A percentile compares a stretch with the other conserved stretches of the same genome.
phyloP scores from a whole-genome alignment of 495 filamentous ascomycete genomes.

The Pseudevernia furfuracea region DNA sequence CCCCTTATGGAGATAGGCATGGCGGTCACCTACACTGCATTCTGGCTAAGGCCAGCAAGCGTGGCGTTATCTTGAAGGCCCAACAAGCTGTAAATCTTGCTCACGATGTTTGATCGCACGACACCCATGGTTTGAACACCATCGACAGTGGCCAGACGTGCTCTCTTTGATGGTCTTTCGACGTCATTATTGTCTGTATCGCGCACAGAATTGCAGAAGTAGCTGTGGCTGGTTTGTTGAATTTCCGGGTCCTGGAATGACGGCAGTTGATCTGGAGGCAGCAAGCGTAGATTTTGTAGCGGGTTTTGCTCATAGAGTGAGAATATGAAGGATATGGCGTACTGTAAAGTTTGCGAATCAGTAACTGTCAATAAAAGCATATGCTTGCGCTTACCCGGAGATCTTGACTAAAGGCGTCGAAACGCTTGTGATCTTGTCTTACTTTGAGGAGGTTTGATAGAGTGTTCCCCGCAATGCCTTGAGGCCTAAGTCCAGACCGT shows the following conservation, averaged over 20 bases:
- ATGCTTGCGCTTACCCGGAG: conserved; percentile 23
- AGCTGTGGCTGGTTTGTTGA: conserved; percentile 13
- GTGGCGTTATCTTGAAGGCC: conserved; percentile 1
- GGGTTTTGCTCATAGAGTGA: neutral
- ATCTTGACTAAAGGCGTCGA: conserved; percentile 19
- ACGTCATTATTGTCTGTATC: conserved; percentile 15
- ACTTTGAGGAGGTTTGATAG: conserved; percentile 15
- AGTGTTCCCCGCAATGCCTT: neutral
- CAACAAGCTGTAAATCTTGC: conserved; percentile 12
- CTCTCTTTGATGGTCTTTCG: conserved; percentile 18
- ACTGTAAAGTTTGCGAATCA: conserved; percentile 2
- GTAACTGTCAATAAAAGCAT: neutral
- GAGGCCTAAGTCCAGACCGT: neutral
- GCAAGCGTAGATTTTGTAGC: neutral
- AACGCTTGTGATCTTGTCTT: conserved; percentile 13
- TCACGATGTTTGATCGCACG: conserved; percentile 9
- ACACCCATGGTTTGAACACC: neutral
- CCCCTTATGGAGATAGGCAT: neutral
- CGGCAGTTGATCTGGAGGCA: neutral
- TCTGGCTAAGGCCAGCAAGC: conserved; percentile 2
- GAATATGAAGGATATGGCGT: conserved; percentile 6
- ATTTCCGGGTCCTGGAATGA: conserved; percentile 16
- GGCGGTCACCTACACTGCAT: conserved; percentile 5
- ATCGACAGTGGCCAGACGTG: conserved; percentile 2
- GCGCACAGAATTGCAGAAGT: conserved; percentile 3